Conservation (phyloP, 257 asterid genomes). For the Solanum habrochaites region DNA sequence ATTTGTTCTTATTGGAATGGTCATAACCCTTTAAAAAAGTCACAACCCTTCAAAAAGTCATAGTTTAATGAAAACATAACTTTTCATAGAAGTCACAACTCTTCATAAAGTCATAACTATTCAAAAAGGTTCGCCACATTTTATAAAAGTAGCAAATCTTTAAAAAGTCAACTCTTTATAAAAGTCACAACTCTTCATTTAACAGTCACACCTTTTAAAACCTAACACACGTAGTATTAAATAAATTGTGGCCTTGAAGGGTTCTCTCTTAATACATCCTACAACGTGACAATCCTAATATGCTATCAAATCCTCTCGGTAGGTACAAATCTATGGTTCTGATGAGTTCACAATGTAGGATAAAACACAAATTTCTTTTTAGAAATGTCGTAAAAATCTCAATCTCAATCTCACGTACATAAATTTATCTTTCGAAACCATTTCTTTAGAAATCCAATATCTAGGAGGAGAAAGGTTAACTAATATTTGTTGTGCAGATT, state of each 20-base stretch:
- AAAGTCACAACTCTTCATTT: too few relatives aligned
- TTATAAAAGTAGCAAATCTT: too few relatives aligned
- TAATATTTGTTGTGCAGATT: neutral
- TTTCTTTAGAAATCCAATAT: neutral
- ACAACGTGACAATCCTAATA: neutral
- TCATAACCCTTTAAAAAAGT: too few relatives aligned
- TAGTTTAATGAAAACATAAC: rapidly evolving
- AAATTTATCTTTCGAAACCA: neutral
- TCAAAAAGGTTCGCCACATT: too few relatives aligned
- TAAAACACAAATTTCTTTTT: neutral
- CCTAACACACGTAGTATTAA: neutral
- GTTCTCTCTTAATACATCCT: neutral
- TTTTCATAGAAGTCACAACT: too few relatives aligned
- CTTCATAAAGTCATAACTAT: too few relatives aligned
- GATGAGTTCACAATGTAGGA: neutral
- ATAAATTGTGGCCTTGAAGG: neutral
- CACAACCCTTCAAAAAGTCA: too few relatives aligned
- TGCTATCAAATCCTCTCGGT: neutral
- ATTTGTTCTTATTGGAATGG: too few relatives aligned
- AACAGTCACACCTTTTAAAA: too few relatives aligned
- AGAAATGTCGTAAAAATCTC: neutral
- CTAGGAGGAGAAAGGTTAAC: neutral
- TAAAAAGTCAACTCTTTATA: too few relatives aligned
- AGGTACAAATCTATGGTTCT: neutral
- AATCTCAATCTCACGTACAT: neutral